Evolutionary conservation across 129 eudicot genomes (phyloP).

Genomic region (Heracleum sosnowskyi): DNA sequence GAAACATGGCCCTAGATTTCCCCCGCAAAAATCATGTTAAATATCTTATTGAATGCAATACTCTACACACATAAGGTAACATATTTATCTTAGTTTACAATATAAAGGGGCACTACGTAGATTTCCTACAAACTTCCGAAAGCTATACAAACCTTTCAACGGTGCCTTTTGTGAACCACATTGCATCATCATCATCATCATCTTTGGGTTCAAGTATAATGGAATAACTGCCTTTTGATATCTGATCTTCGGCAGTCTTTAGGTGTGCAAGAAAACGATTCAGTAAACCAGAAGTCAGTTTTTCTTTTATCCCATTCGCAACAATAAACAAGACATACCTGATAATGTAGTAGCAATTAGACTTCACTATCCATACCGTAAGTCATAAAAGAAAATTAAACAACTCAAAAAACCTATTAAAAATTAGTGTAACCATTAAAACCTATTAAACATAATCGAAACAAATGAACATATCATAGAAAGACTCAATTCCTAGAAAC

Average conservation of each 20-base stretch:
- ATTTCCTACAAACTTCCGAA: background rate
- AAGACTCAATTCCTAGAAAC: too few relatives aligned
- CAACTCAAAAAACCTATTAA: background rate
- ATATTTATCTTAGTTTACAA: too few relatives aligned
- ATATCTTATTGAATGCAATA: too few relatives aligned
- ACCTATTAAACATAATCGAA: too few relatives aligned
- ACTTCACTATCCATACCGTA: background rate
- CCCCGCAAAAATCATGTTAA: too few relatives aligned
- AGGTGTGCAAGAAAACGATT: conserved; percentile 84
- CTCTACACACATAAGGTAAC: too few relatives aligned
- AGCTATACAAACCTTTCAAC: conserved; percentile 61
- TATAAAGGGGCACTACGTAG: too few relatives aligned
- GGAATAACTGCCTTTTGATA: conserved; percentile 87
- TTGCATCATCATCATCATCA: conserved; percentile 42
- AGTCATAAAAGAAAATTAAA: background rate
- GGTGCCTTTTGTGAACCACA: conserved; percentile 91
- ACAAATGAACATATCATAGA: too few relatives aligned
- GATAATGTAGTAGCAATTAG: conserved; percentile 21
- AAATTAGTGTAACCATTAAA: background rate
- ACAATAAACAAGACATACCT: conserved; percentile 83
- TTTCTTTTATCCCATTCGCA: conserved; percentile 82
- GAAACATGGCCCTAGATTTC: too few relatives aligned
- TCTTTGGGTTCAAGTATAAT: conserved; percentile 66
- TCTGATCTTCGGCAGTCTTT: conserved; percentile 85
- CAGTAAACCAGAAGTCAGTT: conserved; percentile 79